These are phyloP conservation scores for Blastocystis sp. DNA, from an alignment of 352 stramenopile species.

Conservation along the genomic window DNA sequence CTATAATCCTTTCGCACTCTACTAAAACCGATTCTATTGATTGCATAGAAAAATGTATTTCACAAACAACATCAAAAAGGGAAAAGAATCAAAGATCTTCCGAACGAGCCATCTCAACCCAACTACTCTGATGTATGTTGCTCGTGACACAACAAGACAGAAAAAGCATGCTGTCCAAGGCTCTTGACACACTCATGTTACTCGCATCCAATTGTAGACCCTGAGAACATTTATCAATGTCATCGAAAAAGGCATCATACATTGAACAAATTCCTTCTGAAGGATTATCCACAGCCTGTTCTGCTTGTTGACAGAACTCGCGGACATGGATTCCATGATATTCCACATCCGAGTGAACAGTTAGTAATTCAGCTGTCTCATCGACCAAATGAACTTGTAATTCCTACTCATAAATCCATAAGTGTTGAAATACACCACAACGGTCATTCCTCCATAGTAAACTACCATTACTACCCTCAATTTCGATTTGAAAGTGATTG, in stretches of 20 bases:
- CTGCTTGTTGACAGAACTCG: not conserved
- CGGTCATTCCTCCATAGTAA: not conserved
- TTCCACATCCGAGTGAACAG: not conserved
- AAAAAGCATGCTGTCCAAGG: slow-evolving; percentile 50
- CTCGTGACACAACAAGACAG: slow-evolving; percentile 37
- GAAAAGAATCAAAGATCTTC: not conserved
- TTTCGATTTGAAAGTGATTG: not conserved
- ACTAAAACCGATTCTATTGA: not conserved
- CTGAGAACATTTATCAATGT: not conserved
- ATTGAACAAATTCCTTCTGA: slow-evolving; percentile 11
- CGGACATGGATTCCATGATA: not conserved
- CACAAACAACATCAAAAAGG: not conserved
- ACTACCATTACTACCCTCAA: not conserved
- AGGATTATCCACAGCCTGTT: not conserved
- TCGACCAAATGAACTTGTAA: slow-evolving; percentile 2
- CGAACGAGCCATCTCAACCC: slow-evolving; percentile 22
- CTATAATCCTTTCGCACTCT: not conserved
- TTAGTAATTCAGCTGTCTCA: not conserved
- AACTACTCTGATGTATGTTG: slow-evolving; percentile 42
- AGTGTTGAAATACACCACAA: not conserved
- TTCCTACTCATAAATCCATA: not conserved
- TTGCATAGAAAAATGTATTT: not conserved
- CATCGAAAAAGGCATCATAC: slow-evolving; percentile 19
- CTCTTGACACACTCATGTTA: not conserved
- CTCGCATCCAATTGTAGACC: not conserved